These are phyloP conservation scores for Ophiostoma montium DNA, from an alignment of 2,329 filamentous ascomycete species.

Conservation along the genomic window DNA sequence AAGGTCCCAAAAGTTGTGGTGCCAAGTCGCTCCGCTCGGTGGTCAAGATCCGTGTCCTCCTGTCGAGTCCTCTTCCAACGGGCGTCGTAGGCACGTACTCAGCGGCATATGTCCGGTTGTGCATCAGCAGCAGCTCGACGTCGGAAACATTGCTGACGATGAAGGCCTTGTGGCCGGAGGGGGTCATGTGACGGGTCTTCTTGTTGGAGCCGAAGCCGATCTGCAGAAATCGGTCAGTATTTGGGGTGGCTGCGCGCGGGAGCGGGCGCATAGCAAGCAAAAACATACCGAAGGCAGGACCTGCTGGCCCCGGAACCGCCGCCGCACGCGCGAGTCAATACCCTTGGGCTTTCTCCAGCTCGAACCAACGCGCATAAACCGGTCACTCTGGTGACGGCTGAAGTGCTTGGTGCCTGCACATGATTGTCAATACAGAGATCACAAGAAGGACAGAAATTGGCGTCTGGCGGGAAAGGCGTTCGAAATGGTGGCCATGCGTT, in stretches of 20 bases:
- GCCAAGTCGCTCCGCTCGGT: too few species aligned
- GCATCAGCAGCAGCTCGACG: constrained; percentile 96
- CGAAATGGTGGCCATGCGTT: neutral
- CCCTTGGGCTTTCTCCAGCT: constrained; percentile 99
- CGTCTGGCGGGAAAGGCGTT: neutral
- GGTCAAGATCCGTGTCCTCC: neutral
- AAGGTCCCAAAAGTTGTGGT: too few species aligned
- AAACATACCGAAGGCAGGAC: constrained; percentile 92
- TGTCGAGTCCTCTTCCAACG: neutral
- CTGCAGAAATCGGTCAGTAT: constrained; percentile 32
- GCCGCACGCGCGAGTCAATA: constrained; percentile 95
- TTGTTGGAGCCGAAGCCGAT: constrained; percentile 99
- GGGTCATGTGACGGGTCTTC: constrained; percentile 98
- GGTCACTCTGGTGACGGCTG: constrained; percentile 94
- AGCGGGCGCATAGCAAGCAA: neutral
- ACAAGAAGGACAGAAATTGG: neutral
- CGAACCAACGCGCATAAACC: constrained; percentile 80
- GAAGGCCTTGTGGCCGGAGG: constrained; percentile 99
- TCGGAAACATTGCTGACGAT: constrained; percentile 94
- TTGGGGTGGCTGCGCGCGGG: neutral
- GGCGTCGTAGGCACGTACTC: constrained; percentile 75
- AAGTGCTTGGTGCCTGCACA: constrained; percentile 77
- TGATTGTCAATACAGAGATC: neutral
- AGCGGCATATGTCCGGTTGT: constrained; percentile 98
- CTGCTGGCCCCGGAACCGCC: constrained; percentile 92